Evolutionary conservation across 129 eudicot genomes (phyloP).

Genomic region (Centrapalus pauciflorus): DNA sequence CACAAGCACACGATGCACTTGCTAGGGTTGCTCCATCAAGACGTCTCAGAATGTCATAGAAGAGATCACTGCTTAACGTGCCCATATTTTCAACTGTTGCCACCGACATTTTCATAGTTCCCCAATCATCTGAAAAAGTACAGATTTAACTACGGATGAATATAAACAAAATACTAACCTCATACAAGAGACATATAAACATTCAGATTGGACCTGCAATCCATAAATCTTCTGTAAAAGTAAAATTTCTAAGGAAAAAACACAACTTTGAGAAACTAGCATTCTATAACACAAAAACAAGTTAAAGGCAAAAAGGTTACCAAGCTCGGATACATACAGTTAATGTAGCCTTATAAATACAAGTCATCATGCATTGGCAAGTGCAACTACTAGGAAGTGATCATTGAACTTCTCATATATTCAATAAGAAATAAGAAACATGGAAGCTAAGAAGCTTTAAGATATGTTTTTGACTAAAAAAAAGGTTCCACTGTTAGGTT

Average conservation of each 20-base stretch:
- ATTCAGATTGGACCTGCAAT: not conserved
- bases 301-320: no score
- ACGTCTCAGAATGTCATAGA: conserved; percentile 79
- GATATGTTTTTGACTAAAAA: no score
- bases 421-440: no score
- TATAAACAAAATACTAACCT: not conserved
- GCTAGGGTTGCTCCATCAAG: conserved; percentile 91
- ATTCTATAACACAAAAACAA: not conserved
- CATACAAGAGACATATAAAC: not conserved
- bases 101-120: conserved; percentile 38
- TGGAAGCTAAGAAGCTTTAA: no score
- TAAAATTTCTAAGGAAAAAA: no score
- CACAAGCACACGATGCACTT: conserved; percentile 90
- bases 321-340: no score
- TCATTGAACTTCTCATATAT: no score
- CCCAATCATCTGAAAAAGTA: conserved; percentile 41
- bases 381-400: no score
- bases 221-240: not conserved
- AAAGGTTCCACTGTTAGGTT: no score
- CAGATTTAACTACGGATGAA: not conserved
- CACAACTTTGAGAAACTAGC: not conserved
- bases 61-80: conserved; percentile 67
- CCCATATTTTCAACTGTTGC: conserved; percentile 49
- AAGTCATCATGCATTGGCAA: no score
- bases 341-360: no score